A percentile compares a stretch with the other conserved stretches of the same genome.
These are phyloP conservation scores for Hanseniaspora pseudoguilliermondii DNA, from an alignment of 805 yeast genomes.

Conservation along the genomic window DNA sequence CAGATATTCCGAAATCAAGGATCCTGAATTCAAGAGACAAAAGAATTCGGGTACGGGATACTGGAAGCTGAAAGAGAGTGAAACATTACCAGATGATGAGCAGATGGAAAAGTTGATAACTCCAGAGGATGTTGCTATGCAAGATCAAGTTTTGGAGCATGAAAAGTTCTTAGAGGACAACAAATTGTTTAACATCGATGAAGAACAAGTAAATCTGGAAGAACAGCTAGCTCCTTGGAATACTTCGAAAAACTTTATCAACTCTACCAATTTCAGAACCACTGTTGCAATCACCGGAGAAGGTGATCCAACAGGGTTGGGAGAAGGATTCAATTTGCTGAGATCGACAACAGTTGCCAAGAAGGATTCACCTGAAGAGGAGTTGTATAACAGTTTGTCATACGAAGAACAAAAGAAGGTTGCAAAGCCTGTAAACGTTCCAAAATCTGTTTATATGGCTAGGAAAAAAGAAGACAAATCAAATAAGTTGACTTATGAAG, in stretches of 20 bases:
- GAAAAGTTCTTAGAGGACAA: slow-evolving; percentile 76
- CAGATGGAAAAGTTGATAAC: slow-evolving; percentile 68
- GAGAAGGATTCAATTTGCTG: slow-evolving; percentile 76
- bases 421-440: slow-evolving; percentile 8
- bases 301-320: slow-evolving; percentile 89
- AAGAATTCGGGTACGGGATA: slow-evolving; percentile 35
- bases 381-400: not conserved
- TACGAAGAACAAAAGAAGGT: slow-evolving; percentile 9
- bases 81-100: slow-evolving; percentile 60
- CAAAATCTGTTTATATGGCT: slow-evolving; percentile 1
- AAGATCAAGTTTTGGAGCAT: slow-evolving; percentile 91
- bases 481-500: slow-evolving; percentile 72
- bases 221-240: slow-evolving; percentile 93
- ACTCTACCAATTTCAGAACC: slow-evolving; percentile 91
- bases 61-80: slow-evolving; percentile 73
- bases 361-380: slow-evolving; percentile 5
- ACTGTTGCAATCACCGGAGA: slow-evolving; percentile 90
- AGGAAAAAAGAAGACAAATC: slow-evolving; percentile 1
- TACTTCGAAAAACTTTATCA: slow-evolving; percentile 76
- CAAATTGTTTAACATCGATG: slow-evolving; percentile 39
- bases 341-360: slow-evolving; percentile 35
- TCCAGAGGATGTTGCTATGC: slow-evolving; percentile 78
- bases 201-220: slow-evolving; percentile 49
- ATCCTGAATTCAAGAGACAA: not conserved
- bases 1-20: slow-evolving; percentile 79